These are phyloP conservation scores for Cytidiella melzeri DNA, from an alignment of 768 basidiomycete genomes.

Conservation along the genomic window DNA sequence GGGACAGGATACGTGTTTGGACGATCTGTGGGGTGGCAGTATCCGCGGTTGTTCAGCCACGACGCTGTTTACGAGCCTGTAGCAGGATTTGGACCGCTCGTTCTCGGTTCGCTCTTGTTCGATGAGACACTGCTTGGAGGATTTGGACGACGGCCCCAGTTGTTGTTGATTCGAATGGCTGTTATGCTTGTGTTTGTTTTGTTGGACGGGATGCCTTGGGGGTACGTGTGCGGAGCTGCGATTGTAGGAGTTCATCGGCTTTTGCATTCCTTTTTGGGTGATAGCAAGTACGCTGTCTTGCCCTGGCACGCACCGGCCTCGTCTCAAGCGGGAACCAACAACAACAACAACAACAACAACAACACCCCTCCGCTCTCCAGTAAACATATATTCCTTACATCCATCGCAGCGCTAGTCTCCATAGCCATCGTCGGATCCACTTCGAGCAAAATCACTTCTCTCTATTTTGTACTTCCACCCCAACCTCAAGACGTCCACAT, in stretches of 20 bases:
- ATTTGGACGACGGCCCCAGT: neutral
- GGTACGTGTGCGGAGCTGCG: conserved; percentile 2
- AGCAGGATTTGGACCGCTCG: conserved; percentile 3
- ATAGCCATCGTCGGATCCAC: neutral
- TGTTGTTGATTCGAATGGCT: neutral
- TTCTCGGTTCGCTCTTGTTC: conserved; percentile 4
- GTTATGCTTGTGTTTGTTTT: neutral
- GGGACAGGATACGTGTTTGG: conserved; percentile 2
- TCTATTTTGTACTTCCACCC: neutral
- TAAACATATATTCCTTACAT: neutral
- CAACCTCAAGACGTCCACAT: conserved; percentile 5
- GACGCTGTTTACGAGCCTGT: conserved; percentile 7
- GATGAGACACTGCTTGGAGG: neutral
- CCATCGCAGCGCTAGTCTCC: neutral
- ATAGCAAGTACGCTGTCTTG: neutral
- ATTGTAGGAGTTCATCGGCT: conserved; percentile 3
- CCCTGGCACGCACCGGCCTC: neutral
- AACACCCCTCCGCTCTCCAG: neutral
- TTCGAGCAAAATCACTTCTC: neutral
- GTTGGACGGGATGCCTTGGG: conserved; percentile 6
- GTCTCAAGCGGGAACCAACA: neutral
- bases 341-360: neutral
- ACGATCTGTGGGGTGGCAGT: conserved; percentile 7
- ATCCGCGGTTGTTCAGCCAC: conserved; percentile 5
- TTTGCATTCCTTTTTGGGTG: neutral